Evolutionary conservation across 768 basidiomycete genomes (phyloP).

Genomic region (Rubroboletus pulcherrimus): DNA sequence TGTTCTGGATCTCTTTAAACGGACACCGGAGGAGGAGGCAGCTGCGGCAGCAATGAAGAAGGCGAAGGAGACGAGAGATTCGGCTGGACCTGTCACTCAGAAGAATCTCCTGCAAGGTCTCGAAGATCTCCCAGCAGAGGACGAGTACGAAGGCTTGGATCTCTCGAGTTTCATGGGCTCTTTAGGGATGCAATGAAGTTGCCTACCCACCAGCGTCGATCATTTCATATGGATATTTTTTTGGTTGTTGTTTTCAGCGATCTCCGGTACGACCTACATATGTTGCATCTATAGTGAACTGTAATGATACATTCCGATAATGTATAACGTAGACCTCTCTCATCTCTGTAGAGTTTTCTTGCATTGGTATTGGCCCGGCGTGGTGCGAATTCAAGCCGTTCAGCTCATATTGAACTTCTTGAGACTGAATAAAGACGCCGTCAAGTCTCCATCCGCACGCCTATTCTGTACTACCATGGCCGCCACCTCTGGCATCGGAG

Average conservation of each 20-base stretch:
- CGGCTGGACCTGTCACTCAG: constrained; percentile 59
- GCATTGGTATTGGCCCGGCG: neutral
- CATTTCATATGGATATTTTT: constrained; percentile 20
- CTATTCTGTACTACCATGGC: constrained; percentile 46
- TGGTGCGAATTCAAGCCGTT: neutral
- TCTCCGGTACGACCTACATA: constrained; percentile 24
- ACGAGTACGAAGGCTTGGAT: constrained; percentile 88
- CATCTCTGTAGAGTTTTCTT: constrained; percentile 15
- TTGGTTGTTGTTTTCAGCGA: constrained; percentile 11
- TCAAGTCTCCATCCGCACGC: neutral
- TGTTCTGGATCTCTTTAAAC: constrained; percentile 89
- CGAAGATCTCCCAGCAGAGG: constrained; percentile 87
- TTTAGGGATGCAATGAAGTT: constrained; percentile 47
- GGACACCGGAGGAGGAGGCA: constrained; percentile 69
- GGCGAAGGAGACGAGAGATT: constrained; percentile 49
- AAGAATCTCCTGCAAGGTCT: constrained; percentile 86
- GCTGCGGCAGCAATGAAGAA: constrained; percentile 46
- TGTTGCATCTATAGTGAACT: constrained; percentile 33
- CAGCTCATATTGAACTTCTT: neutral
- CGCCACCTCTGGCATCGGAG: constrained; percentile 66
- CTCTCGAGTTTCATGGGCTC: constrained; percentile 86
- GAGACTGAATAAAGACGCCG: neutral
- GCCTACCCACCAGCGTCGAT: neutral
- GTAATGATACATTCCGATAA: constrained; percentile 33
- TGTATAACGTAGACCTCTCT: constrained; percentile 31